Conservation (phyloP, 331 rosid genomes). For the Dryas integrifolia region DNA sequence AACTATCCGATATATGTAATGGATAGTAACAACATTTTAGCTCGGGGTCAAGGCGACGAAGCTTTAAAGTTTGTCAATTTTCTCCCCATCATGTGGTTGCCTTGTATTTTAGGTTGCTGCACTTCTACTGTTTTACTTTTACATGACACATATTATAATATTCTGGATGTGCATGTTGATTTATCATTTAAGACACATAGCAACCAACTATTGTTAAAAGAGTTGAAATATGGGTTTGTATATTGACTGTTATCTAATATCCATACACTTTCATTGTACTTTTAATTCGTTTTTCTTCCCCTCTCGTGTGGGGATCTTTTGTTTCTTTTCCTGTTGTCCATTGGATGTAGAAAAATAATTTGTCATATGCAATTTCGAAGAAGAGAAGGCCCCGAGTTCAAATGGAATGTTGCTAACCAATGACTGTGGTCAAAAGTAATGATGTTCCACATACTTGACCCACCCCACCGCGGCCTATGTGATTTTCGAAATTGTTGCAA, state of each 20-base stretch:
- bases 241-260: background rate
- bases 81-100: slow-evolving; percentile 2
- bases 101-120: slow-evolving; percentile 13
- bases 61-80: slow-evolving; percentile 28
- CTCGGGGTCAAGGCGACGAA: slow-evolving; percentile 21
- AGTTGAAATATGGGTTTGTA: slow-evolving; percentile 21
- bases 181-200: slow-evolving; percentile 4
- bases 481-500: too few relatives aligned
- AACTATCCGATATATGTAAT: slow-evolving; percentile 13
- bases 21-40: slow-evolving; percentile 15
- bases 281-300: background rate
- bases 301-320: background rate
- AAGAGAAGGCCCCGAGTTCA: background rate
- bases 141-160: background rate
- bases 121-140: background rate
- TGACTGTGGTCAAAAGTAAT: too few relatives aligned
- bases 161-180: slow-evolving; percentile 8
- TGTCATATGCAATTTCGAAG: background rate
- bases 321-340: background rate
- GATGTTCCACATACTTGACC: too few relatives aligned
- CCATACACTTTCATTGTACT: background rate
- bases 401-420: background rate
- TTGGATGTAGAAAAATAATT: background rate
- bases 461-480: too few relatives aligned
- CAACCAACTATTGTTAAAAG: background rate